phyloP scores from a whole-genome alignment of 106 monocot genomes.

The Dendrobium chrysotoxum region DNA sequence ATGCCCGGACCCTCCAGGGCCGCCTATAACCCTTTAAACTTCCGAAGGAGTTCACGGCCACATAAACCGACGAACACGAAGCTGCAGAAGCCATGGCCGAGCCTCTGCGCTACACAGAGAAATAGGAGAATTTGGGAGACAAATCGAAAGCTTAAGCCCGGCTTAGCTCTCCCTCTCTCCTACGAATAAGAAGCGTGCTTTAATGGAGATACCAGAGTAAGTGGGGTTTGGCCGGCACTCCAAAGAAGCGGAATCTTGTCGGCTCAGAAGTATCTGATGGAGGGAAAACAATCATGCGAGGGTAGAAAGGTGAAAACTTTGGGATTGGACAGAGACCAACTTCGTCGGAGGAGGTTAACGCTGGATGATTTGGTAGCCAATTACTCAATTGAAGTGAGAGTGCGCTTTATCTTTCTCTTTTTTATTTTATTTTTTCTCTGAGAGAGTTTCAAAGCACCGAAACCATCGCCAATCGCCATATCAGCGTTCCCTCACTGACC shows the following conservation, averaged over 20 bases:
- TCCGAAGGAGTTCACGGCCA: conserved; percentile 13
- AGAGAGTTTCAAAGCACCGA: no score
- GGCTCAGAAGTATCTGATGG: not conserved
- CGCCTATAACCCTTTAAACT: not conserved
- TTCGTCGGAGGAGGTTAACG: not conserved
- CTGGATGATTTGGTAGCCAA: no score
- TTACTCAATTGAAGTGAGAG: no score
- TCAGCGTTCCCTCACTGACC: no score
- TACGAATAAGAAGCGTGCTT: not conserved
- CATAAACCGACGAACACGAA: conserved; percentile 24
- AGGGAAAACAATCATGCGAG: not conserved
- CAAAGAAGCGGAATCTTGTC: not conserved
- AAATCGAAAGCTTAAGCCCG: not conserved
- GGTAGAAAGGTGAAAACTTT: not conserved
- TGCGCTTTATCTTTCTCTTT: no score
- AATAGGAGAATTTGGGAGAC: conserved; percentile 2
- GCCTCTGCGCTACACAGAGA: not conserved
- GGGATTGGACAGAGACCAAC: not conserved
- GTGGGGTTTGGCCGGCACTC: not conserved
- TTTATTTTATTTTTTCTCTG: no score
- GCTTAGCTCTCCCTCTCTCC: not conserved
- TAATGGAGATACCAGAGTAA: not conserved
- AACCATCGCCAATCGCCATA: no score
- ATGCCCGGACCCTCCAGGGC: conserved; percentile 19
- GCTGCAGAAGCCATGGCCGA: conserved; percentile 31